These are phyloP conservation scores for Circinella minor DNA, from an alignment of 371 early-diverging fungal genomes.

Conservation along the genomic window DNA sequence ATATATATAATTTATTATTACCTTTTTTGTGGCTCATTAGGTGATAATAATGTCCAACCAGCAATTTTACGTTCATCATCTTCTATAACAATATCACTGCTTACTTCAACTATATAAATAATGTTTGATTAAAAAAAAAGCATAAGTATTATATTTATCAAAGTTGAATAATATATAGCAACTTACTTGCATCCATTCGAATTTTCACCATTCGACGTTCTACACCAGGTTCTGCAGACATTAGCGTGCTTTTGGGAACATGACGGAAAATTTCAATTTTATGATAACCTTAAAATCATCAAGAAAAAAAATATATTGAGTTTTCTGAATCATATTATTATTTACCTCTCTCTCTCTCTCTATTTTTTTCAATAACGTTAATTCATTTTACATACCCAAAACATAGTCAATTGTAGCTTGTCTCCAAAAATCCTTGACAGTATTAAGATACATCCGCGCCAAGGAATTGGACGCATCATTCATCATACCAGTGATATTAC, in stretches of 20 bases:
- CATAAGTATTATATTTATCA: too few species aligned
- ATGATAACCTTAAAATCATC: constrained; percentile 40
- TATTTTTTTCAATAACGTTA: too few species aligned
- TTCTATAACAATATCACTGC: constrained; percentile 64
- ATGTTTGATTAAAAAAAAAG: too few species aligned
- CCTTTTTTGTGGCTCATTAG: constrained; percentile 41
- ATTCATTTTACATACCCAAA: constrained; percentile 28
- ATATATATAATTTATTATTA: constrained; percentile 13
- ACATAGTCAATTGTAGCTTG: constrained; percentile 57
- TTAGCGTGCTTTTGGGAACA: constrained; percentile 44
- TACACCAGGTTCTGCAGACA: constrained; percentile 61
- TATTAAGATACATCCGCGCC: constrained; percentile 73
- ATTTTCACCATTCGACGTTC: constrained; percentile 56
- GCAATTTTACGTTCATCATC: constrained; percentile 57
- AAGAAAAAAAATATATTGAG: too few species aligned
- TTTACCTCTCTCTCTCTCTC: not conserved
- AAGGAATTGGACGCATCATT: constrained; percentile 78
- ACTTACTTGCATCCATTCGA: constrained; percentile 53
- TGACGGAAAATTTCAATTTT: constrained; percentile 51
- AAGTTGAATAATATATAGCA: not conserved
- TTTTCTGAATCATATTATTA: not conserved
- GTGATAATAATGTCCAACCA: constrained; percentile 72
- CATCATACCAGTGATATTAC: constrained; percentile 73
- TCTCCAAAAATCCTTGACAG: constrained; percentile 69
- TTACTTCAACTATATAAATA: constrained; percentile 46